These are phyloP conservation scores for Orbilia javanica DNA, from an alignment of 2,329 filamentous ascomycete species.

Conservation along the genomic window DNA sequence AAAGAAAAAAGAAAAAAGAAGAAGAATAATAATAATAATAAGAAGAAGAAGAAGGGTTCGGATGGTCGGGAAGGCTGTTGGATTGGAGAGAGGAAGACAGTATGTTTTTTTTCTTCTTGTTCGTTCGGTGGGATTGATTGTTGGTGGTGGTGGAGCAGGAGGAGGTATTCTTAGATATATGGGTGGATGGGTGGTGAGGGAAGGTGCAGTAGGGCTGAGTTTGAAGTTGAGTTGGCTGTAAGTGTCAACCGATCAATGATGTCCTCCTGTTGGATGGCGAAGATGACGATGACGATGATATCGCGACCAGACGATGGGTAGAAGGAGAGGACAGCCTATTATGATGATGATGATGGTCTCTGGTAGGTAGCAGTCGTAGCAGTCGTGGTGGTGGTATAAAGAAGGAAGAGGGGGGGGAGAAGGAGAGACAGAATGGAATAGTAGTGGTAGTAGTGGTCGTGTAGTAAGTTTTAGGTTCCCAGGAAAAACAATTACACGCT, in stretches of 20 bases:
- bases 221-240: conserved; percentile 15
- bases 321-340: background rate
- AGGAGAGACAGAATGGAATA: background rate
- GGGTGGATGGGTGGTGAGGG: background rate
- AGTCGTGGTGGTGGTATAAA: background rate
- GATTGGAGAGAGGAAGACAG: no score
- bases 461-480: conserved; percentile 9
- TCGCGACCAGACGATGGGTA: conserved; percentile 1
- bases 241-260: background rate
- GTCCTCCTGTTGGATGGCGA: background rate
- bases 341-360: background rate
- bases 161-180: conserved; percentile 26
- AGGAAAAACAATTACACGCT: conserved; percentile 44
- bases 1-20: conserved; percentile 20
- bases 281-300: background rate
- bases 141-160: background rate
- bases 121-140: no score
- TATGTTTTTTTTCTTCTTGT: no score
- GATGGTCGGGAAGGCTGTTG: conserved; percentile 12
- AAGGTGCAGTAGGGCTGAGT: conserved; percentile 40
- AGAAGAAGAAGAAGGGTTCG: background rate
- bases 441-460: background rate
- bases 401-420: background rate
- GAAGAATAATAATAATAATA: conserved; percentile 5
- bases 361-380: background rate